A percentile compares a stretch with the other conserved stretches of the same genome.
Conservation (phyloP, 2,329 filamentous ascomycete genomes). For the Ophiostoma montium region DNA sequence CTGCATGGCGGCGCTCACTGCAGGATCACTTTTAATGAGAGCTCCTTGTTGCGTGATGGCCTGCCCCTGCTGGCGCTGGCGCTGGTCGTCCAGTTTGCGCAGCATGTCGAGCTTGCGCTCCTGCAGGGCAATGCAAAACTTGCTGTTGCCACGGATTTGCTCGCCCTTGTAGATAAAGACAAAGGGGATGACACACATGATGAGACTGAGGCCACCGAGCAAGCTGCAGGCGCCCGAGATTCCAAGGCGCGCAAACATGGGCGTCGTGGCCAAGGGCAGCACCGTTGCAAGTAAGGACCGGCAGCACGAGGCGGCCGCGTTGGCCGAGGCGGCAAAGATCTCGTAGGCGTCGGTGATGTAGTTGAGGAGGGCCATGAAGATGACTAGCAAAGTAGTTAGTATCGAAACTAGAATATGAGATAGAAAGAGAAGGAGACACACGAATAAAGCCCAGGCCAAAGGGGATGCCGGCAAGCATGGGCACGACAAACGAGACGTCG, state of each 20-base stretch:
- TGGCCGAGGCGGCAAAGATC: conserved; percentile 44
- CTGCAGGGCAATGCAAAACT: conserved; percentile 47
- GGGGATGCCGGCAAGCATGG: conserved; percentile 44
- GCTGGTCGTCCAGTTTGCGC: conserved; percentile 24
- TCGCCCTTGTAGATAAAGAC: conserved; percentile 41
- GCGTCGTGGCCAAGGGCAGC: conserved; percentile 39
- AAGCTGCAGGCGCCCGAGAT: conserved; percentile 38
- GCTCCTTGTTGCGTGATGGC: not conserved
- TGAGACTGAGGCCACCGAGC: conserved; percentile 33
- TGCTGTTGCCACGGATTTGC: conserved; percentile 39
- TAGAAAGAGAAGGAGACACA: not conserved
- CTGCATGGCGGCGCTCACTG: not conserved
- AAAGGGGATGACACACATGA: conserved; percentile 37
- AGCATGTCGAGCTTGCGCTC: conserved; percentile 34
- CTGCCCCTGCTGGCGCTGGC: conserved; percentile 5
- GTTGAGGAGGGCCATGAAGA: conserved; percentile 45
- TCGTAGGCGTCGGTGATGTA: conserved; percentile 43
- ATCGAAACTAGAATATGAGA: not conserved
- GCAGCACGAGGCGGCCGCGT: conserved; percentile 35
- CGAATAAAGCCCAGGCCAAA: conserved; percentile 49
- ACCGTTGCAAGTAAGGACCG: conserved; percentile 38
- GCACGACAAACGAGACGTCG: conserved; percentile 36
- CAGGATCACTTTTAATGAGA: not conserved
- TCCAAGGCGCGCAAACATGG: conserved; percentile 33
- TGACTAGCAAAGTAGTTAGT: conserved; percentile 16